Evolutionary conservation across 345 rosid genomes (phyloP).

Genomic region (Citrus cavaleriei): DNA sequence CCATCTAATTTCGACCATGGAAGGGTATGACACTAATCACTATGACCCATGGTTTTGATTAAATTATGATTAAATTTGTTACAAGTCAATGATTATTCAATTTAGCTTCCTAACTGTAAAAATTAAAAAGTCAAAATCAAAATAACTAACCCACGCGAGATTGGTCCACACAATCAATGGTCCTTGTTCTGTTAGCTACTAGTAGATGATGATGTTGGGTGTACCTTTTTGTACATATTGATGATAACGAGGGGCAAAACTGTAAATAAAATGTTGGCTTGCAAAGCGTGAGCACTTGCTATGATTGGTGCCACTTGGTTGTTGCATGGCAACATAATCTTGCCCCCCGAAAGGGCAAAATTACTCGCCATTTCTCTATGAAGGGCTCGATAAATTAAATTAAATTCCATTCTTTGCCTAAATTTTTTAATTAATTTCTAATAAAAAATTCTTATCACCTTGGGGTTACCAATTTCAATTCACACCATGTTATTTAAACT

Average conservation of each 20-base stretch:
- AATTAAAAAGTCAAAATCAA: conserved; percentile 24
- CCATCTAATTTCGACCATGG: no score
- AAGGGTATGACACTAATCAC: no score
- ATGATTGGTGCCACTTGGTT: conserved; percentile 45
- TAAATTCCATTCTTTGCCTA: no score
- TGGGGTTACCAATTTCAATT: conserved; percentile 2
- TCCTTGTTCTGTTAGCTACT: conserved; percentile 3
- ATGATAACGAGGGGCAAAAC: conserved; percentile 17
- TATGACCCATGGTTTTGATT: neutral
- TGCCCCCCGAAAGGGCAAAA: conserved; percentile 37
- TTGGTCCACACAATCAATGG: conserved; percentile 39
- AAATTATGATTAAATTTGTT: neutral
- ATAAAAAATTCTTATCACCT: neutral
- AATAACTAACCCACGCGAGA: conserved; percentile 23
- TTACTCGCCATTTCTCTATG: neutral
- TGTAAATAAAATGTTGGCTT: neutral
- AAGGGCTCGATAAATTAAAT: neutral
- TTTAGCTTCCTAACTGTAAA: conserved; percentile 18
- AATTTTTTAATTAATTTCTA: neutral
- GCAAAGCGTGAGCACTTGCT: conserved; percentile 41
- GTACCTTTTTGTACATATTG: conserved; percentile 24
- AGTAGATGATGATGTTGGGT: conserved; percentile 23
- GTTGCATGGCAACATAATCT: conserved; percentile 48
- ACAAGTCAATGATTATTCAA: neutral
- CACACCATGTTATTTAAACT: neutral